Evolutionary conservation across 805 yeast species (phyloP), one percentile per base, ranked within the genome.

Genomic region (Yarrowia sp.): DNA sequence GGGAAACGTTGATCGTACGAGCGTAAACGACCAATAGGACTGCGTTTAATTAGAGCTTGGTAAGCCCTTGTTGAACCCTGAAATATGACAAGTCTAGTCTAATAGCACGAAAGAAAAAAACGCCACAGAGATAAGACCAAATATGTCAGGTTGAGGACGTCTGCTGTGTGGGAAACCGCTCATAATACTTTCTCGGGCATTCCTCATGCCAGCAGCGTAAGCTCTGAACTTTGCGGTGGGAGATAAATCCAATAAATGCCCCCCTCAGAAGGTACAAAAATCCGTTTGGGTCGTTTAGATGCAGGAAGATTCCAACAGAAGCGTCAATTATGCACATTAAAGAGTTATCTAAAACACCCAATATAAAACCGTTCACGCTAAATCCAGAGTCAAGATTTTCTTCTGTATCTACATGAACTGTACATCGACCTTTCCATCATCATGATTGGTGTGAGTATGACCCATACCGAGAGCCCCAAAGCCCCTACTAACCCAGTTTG

Each of bases 381-480:
- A 48, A 32, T 12, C 12, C 11, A 12, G 2, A n/a, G 16, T 6
- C 16, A 16, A n/a, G 4, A 26, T 8, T 26, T 19, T 28, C 17
- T 11, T n/a, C n/a, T n/a, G n/a, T n/a, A n/a, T n/a, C n/a, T n/a
- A n/a, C 36, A 48, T 48, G 52, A 30, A 48, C 52, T 30, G 19
- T 48, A 12, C 52, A 14, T 19, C 38, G 54, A 30, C 38, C 4
- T 14, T 19, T 48, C 24, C 38, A 4, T 21, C 14, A 9, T 21
- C 14, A 54, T 54, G 46, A 26, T 36, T 8, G 61, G 61, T 17
- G 61, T 54, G 61, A 54, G 61, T 54, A 54, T 51, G n/a, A 16
- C 4, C 48, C 8, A 12, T 6, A n/a, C n/a, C n/a, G n/a, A n/a
- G n/a, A n/a, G n/a, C n/a, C n/a, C n/a, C n/a, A n/a, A n/a, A n/a